phyloP scores from a whole-genome alignment of 2,329 filamentous ascomycete species.

The Tolypocladium capitatum region DNA sequence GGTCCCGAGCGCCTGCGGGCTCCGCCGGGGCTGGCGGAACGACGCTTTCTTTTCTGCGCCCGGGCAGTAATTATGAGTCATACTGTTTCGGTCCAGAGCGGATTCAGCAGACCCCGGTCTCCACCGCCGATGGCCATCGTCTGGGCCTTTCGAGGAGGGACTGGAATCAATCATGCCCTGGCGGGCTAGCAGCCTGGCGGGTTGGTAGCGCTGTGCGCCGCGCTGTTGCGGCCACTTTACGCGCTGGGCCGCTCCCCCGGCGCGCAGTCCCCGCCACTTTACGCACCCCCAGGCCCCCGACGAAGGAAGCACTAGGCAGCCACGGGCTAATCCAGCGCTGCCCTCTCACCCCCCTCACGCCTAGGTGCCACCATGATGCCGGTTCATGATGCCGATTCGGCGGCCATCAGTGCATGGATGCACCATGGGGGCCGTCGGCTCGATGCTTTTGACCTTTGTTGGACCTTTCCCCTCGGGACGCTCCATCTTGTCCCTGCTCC shows the following conservation, averaged over 20 bases:
- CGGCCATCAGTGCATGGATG: background rate
- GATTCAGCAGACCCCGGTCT: conserved; percentile 6
- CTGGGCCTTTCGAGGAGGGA: no score
- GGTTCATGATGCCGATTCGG: background rate
- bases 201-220: background rate
- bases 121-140: no score
- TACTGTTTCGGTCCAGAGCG: conserved; percentile 9
- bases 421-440: background rate
- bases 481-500: background rate
- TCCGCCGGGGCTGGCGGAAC: conserved; percentile 5
- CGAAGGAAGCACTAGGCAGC: background rate
- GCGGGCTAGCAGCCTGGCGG: background rate
- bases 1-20: conserved; percentile 1
- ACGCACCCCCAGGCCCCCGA: background rate
- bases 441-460: background rate
- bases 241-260: conserved; percentile 2
- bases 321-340: background rate
- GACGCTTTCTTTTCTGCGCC: conserved; percentile 5
- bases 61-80: conserved; percentile 11
- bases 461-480: background rate
- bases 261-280: conserved; percentile 2
- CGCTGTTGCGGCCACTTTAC: conserved; percentile 7
- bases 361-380: no score
- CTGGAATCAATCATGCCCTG: background rate
- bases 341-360: no score